Evolutionary conservation across 169 alveolate genomes (phyloP), one percentile per base, ranked within the genome.

Genomic region (Eimeria tenella): DNA sequence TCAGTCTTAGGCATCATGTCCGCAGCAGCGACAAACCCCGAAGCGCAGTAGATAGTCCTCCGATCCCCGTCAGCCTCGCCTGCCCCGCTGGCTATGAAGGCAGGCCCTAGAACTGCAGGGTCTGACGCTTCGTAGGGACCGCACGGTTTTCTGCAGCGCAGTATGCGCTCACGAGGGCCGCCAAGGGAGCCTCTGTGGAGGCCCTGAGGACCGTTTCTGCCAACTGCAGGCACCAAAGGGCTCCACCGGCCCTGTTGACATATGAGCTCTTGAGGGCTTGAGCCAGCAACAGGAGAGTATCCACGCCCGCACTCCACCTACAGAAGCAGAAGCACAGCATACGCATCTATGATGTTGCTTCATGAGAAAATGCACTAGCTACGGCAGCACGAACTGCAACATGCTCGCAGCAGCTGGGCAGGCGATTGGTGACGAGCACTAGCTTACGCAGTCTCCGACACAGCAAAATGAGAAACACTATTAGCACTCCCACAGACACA

Each of bases 251-350:
- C 94, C 49, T 90, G 94, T 55, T 90, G 73, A 25, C 94, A 90
- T 11, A 90, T 79, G 58, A 90, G 90, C 25, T 58, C 71, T 86
- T 90, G 94, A 4, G 94, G 94, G 56, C 77, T 60, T 42, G 50
- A 70, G 4, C 94, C 94, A 10, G 62, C 81, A 9, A 90, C 83
- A 31, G 94, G 58, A 4, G 84, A 60, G 55, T 90, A 83, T 21
- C 94, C 94, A 11, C 70, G 50, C 63, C 86, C 86, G 83, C 94
- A 90, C 71, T 90, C 94, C 25, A 90, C 94, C 94, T 90, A 81
- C 50, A 31, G 63, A 58, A 50, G 86, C 7, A 52, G 52, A 4
- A 68, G 42, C 55, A 31, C n/a, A 90, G 55, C 62, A 52, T 31
- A 17, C 52, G 58, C 68, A 70, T 31, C 88, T 86, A 4, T 23